Evolutionary conservation across 2,329 filamentous ascomycete genomes (phyloP).

Genomic region (Penicillium sp.): DNA sequence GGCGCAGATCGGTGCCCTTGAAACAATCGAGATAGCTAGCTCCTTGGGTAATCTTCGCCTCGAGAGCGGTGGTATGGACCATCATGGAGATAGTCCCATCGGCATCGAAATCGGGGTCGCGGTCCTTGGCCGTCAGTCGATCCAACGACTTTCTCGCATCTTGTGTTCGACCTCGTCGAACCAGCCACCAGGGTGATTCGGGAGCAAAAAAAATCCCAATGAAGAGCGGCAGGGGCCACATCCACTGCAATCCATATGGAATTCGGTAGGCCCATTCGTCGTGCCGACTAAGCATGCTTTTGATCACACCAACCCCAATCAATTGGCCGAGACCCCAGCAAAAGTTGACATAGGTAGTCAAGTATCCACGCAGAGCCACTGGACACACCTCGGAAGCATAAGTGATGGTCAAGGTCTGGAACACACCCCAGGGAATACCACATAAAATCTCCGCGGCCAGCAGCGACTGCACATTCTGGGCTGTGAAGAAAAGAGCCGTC

Average conservation of each 20-base stretch:
- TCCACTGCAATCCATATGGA: slow-evolving; percentile 50
- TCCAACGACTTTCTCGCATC: slow-evolving; percentile 43
- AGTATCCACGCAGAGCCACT: slow-evolving; percentile 41
- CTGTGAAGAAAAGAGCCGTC: slow-evolving; percentile 49
- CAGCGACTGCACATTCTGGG: slow-evolving; percentile 43
- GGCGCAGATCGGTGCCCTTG: slow-evolving; percentile 67
- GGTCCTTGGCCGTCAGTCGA: slow-evolving; percentile 42
- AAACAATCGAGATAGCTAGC: slow-evolving; percentile 79
- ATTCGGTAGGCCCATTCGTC: slow-evolving; percentile 51
- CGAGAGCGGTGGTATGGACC: slow-evolving; percentile 78
- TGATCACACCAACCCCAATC: slow-evolving; percentile 49
- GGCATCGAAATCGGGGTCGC: slow-evolving; percentile 66
- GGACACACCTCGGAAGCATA: slow-evolving; percentile 47
- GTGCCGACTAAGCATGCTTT: slow-evolving; percentile 41
- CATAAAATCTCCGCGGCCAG: slow-evolving; percentile 49
- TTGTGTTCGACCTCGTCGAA: slow-evolving; percentile 43
- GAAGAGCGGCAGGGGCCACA: slow-evolving; percentile 49
- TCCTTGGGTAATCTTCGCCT: slow-evolving; percentile 67
- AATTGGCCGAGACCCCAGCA: slow-evolving; percentile 48
- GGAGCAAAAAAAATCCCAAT: slow-evolving; percentile 46
- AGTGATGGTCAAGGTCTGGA: slow-evolving; percentile 46
- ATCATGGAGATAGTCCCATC: slow-evolving; percentile 89
- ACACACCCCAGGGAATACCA: slow-evolving; percentile 49
- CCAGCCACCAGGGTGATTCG: slow-evolving; percentile 50
- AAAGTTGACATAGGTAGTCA: slow-evolving; percentile 46